phyloP scores from a whole-genome alignment of 192 early-diverging fungal genomes.

The Phlyctochytrium bullatum region DNA sequence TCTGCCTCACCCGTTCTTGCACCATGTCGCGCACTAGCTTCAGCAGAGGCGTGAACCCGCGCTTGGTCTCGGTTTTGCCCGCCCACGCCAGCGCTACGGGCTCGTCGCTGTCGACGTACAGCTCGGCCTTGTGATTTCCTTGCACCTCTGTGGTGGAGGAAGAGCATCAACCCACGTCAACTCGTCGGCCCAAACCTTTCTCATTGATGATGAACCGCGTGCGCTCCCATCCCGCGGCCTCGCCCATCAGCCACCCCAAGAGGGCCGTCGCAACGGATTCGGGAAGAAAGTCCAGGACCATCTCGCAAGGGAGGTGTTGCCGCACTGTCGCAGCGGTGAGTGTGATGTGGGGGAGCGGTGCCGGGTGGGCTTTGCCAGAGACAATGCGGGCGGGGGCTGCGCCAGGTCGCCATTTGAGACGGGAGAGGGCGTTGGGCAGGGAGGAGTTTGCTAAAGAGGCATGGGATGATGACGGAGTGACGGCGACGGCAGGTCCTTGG shows the following conservation, averaged over 20 bases:
- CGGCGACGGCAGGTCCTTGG: not conserved
- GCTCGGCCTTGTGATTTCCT: not conserved
- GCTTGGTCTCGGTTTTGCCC: not conserved
- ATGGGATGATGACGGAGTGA: constrained; percentile 2
- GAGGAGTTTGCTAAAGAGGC: not conserved
- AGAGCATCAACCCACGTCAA: constrained; percentile 1
- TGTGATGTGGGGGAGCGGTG: constrained; percentile 13
- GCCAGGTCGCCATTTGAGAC: constrained; percentile 8
- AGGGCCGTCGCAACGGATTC: constrained; percentile 16
- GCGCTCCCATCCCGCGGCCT: constrained; percentile 23
- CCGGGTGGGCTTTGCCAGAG: not conserved
- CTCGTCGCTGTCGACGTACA: not conserved
- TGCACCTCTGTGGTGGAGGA: not conserved
- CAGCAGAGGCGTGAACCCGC: constrained; percentile 11
- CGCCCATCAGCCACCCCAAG: constrained; percentile 29
- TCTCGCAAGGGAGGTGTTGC: constrained; percentile 42
- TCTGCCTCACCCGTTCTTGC: constrained; percentile 7
- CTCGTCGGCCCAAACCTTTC: constrained; percentile 2
- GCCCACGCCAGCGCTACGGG: not conserved
- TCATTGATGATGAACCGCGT: constrained; percentile 32
- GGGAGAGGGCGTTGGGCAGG: constrained; percentile 2
- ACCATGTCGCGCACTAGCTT: constrained; percentile 16
- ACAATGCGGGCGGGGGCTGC: too few species aligned
- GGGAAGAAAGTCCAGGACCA: constrained; percentile 38
- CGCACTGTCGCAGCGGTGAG: constrained; percentile 29